phyloP scores from a whole-genome alignment of 2,329 filamentous ascomycete genomes.

The Lachnellula cervina region DNA sequence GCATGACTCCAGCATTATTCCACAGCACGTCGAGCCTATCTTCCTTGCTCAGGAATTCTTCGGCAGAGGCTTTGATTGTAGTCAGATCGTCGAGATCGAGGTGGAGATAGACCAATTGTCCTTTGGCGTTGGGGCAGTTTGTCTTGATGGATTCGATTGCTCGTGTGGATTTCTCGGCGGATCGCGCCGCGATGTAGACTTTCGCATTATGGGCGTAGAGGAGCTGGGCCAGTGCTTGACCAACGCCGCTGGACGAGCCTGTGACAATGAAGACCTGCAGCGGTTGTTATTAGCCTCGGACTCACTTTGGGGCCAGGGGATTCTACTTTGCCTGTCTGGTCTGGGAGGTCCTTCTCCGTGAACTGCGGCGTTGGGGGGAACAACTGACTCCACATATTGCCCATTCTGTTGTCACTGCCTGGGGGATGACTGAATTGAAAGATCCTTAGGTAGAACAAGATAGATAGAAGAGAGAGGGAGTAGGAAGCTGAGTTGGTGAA shows the following conservation, averaged over 20 bases:
- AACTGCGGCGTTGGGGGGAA: conserved; percentile 27
- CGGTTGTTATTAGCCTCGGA: not conserved
- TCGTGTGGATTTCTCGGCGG: conserved; percentile 33
- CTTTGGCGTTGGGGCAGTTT: conserved; percentile 28
- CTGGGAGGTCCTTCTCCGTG: conserved; percentile 31
- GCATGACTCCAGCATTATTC: conserved; percentile 39
- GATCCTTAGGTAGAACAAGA: not conserved
- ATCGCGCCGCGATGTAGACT: conserved; percentile 41
- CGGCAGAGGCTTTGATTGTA: conserved; percentile 35
- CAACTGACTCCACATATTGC: conserved; percentile 12
- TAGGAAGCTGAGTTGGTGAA: not conserved
- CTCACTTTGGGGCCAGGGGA: not conserved
- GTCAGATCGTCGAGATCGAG: conserved; percentile 37
- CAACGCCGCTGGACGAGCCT: conserved; percentile 36
- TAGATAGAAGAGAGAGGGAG: no score
- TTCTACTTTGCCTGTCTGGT: conserved; percentile 19
- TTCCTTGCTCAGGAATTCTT: conserved; percentile 35
- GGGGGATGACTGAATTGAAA: conserved; percentile 8
- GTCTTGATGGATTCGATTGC: conserved; percentile 38
- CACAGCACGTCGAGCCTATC: conserved; percentile 37
- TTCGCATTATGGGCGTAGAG: conserved; percentile 39
- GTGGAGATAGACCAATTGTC: conserved; percentile 34
- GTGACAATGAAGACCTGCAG: conserved; percentile 36
- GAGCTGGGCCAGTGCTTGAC: conserved; percentile 36
- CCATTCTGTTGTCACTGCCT: conserved; percentile 24